A percentile compares a stretch with the other conserved stretches of the same genome.
These are phyloP conservation scores for Tetrapyrgos nigripes DNA, from an alignment of 1,284 basidiomycete species.

Conservation along the genomic window DNA sequence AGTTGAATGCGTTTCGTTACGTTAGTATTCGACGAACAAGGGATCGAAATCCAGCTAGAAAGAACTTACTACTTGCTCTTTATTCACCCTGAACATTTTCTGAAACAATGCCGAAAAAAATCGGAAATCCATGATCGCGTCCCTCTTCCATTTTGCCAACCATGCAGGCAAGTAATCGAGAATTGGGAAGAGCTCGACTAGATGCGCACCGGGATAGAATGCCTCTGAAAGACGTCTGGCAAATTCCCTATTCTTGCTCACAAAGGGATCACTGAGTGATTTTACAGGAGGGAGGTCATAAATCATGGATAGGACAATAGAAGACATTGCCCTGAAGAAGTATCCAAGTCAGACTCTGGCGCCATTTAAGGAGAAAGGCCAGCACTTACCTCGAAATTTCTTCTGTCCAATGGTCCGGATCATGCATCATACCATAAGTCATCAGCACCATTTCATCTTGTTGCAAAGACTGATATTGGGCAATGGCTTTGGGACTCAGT, in stretches of 20 bases:
- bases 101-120: no score
- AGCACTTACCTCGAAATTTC: conserved; percentile 4
- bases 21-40: not conserved
- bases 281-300: not conserved
- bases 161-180: not conserved
- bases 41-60: no score
- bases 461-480: conserved; percentile 5
- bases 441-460: conserved; percentile 6
- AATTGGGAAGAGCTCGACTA: not conserved
- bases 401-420: not conserved
- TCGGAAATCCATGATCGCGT: not conserved
- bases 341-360: no score
- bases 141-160: not conserved
- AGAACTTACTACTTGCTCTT: not conserved
- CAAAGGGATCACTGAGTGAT: not conserved
- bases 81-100: not conserved
- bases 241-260: not conserved
- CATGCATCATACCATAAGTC: not conserved
- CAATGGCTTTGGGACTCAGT: not conserved
- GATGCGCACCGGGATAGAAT: not conserved
- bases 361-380: no score
- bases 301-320: not conserved
- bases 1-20: not conserved
- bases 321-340: not conserved
- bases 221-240: not conserved